Base-by-base conservation (phyloP, 768 basidiomycete genomes). In the Tulasnella calospora region DNA sequence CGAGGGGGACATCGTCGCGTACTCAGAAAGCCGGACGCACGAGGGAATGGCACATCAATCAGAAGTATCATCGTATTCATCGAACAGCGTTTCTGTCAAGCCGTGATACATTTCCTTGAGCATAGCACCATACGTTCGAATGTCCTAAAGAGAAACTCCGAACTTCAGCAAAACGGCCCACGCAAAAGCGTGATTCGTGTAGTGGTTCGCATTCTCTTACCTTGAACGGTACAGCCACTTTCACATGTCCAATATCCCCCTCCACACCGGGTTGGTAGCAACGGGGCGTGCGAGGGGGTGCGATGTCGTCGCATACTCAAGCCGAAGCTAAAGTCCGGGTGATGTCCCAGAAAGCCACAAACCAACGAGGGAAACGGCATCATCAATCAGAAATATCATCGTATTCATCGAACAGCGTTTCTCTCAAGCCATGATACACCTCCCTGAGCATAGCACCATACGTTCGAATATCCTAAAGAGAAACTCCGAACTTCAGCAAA, bases 341-440 rank as follows among this genome's bases (percentile, higher is more conserved):
- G 21, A 67, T 67, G 70, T 41, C 70, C n/a, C 70, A 41, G 30
- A 71, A 33, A 8, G 33, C 8, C 67, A 12, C 23, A 70, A 3
- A 40, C 15, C 12, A 17, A 71, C 30, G 40, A 12, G 30, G 61
- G 61, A n/a, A 61, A 13, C 30, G 8, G 57, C 8, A 13, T 7
- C 57, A n/a, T 27, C 30, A 67, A 35, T 67, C 61, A 7, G 71
- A 40, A 3, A 1, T 21, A 21, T 41, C 35, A n/a, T 30, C 71
- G 44, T 41, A 74, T 61, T 79, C 78, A 51, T 79, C 73, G 57
- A 75, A 79, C n/a, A 79, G 35, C 30, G 57, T 46, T 35, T 88
- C 85, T 78, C 91, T 90, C 38, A 93, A 86, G n/a, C 87, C 89
- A 21, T 85, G 86, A 81, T 92, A 92, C 17, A 92, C 87, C 71